Conservation (phyloP, 768 basidiomycete species). For the Pluteus cervinus region DNA sequence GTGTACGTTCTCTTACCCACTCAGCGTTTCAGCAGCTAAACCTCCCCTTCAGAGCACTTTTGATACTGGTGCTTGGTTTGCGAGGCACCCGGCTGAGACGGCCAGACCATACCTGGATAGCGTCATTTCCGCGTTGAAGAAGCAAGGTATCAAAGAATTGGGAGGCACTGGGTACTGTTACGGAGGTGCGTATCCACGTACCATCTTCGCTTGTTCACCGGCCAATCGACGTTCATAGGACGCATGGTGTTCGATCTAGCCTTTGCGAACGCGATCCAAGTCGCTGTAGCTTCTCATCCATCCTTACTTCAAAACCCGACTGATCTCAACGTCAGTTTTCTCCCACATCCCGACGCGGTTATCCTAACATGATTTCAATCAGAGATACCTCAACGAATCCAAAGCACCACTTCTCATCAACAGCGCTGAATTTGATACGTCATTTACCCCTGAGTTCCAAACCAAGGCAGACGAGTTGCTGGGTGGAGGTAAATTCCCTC, state of each 20-base stretch:
- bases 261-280: constrained; percentile 45
- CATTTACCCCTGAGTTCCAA: constrained; percentile 44
- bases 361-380: not conserved
- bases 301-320: constrained; percentile 51
- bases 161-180: constrained; percentile 68
- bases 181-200: constrained; percentile 35
- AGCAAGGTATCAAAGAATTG: constrained; percentile 49
- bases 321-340: constrained; percentile 50
- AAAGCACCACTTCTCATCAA: constrained; percentile 63
- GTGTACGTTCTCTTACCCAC: constrained; percentile 1
- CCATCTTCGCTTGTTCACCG: not conserved
- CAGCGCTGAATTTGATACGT: constrained; percentile 46
- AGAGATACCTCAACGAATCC: constrained; percentile 43
- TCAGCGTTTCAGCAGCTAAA: not conserved
- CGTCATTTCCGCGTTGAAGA: constrained; percentile 51
- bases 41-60: constrained; percentile 19
- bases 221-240: constrained; percentile 19
- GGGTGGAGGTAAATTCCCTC: constrained; percentile 36
- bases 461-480: constrained; percentile 43
- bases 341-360: not conserved
- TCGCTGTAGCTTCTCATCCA: constrained; percentile 50
- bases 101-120: constrained; percentile 50
- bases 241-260: constrained; percentile 60
- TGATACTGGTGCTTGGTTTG: constrained; percentile 37
- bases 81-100: constrained; percentile 27